These are phyloP conservation scores for Paecilomyces formosus DNA, from an alignment of 2,329 filamentous ascomycete species.

Conservation along the genomic window DNA sequence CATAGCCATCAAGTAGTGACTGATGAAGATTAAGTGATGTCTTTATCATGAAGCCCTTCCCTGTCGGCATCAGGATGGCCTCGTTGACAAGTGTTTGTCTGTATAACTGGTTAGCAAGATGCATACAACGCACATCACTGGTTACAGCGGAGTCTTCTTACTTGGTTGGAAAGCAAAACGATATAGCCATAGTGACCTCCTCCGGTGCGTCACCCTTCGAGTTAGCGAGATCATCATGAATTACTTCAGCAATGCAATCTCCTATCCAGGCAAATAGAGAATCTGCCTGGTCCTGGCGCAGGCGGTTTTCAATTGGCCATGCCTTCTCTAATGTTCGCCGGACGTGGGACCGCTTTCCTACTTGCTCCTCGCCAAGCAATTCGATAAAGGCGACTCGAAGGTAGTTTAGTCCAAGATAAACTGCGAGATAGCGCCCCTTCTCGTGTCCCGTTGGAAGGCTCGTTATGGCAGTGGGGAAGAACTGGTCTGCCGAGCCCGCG, in stretches of 20 bases:
- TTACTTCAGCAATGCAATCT: slow-evolving; percentile 62
- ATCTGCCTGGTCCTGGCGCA: slow-evolving; percentile 64
- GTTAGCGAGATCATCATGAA: slow-evolving; percentile 42
- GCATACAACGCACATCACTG: slow-evolving; percentile 2
- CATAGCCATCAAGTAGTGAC: slow-evolving; percentile 27
- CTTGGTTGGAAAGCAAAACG: slow-evolving; percentile 38
- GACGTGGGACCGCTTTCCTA: slow-evolving; percentile 36
- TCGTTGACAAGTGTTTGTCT: slow-evolving; percentile 43
- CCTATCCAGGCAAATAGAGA: slow-evolving; percentile 71
- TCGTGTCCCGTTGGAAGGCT: slow-evolving; percentile 40
- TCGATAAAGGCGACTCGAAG: slow-evolving; percentile 47
- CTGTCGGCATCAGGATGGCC: slow-evolving; percentile 45
- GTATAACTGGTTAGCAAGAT: slow-evolving; percentile 1
- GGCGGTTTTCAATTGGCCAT: slow-evolving; percentile 66
- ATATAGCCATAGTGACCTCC: slow-evolving; percentile 32
- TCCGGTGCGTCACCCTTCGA: slow-evolving; percentile 18
- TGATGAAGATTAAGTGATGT: slow-evolving; percentile 27
- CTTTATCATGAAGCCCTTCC: slow-evolving; percentile 42
- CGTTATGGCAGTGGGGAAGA: slow-evolving; percentile 35
- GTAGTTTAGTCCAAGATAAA: slow-evolving; percentile 47
- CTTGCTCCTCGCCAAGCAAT: slow-evolving; percentile 29
- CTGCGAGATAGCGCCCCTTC: slow-evolving; percentile 46
- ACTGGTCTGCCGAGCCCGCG: slow-evolving; percentile 30
- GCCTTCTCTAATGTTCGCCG: slow-evolving; percentile 58
- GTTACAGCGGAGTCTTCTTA: slow-evolving; percentile 11